phyloP scores from a whole-genome alignment of 78 protist genomes.

The Dictyostelium brefeldianum region DNA sequence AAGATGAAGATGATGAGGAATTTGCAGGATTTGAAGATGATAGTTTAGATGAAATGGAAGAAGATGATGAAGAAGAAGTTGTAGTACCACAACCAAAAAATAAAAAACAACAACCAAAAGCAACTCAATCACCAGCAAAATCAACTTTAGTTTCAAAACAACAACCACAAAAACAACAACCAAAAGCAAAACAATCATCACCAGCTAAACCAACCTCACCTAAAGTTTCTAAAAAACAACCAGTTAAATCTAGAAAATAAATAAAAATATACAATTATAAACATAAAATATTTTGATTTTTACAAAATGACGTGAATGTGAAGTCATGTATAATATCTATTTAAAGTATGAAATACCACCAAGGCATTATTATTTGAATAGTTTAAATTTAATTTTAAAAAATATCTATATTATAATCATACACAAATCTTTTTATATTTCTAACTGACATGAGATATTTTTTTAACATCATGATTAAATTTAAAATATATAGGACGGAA shows the following conservation, averaged over 20 bases:
- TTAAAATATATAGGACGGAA: too few relatives aligned
- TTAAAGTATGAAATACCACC: not conserved
- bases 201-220: not conserved
- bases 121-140: not conserved
- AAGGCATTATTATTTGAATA: too few relatives aligned
- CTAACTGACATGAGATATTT: too few relatives aligned
- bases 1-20: not conserved
- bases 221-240: not conserved
- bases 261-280: not conserved
- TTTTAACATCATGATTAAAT: too few relatives aligned
- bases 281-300: too few relatives aligned
- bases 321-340: not conserved
- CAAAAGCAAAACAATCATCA: not conserved
- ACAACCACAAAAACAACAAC: not conserved
- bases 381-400: too few relatives aligned
- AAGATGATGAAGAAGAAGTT: not conserved
- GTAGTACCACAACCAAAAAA: not conserved
- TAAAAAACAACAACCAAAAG: not conserved
- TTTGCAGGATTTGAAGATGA: too few relatives aligned
- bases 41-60: not conserved
- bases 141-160: not conserved
- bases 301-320: too few relatives aligned
- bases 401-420: too few relatives aligned
- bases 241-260: not conserved
- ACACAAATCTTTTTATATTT: too few relatives aligned